Evolutionary conservation across 2,329 filamentous ascomycete genomes (phyloP), one percentile per base, ranked within the genome.

Genomic region (Penicillium palitans): DNA sequence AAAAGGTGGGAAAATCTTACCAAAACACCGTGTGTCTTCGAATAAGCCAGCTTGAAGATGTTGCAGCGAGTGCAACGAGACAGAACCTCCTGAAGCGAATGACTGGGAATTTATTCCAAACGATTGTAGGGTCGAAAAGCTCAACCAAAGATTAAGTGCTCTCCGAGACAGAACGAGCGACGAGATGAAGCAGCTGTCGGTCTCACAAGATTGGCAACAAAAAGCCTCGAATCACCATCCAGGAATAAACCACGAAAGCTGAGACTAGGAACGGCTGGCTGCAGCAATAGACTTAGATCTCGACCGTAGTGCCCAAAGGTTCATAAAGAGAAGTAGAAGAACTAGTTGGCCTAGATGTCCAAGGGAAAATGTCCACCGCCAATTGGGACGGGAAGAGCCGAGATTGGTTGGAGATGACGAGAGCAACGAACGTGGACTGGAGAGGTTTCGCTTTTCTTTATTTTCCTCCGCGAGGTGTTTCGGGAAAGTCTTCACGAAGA

Each of bases 31-130:
- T 78, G 71, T 64, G 70, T 74, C 70, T 76, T 77, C 72, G 76
- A 78, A 70, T 77, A 78, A 75, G 78, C 78, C 77, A 80, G 77
- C 66, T 77, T 80, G 78, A 79, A 76, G 74, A 73, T 78, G 74
- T 77, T 77, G 75, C 73, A 75, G 68, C 64, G 63, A 70, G 67
- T 75, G 76, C 74, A 78, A 77, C 74, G 60, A 70, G 69, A 73
- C 67, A 71, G 70, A 67, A 73, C 66, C 70, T 69, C 69, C 66
- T 72, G 68, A 70, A 80, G 78, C 78, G 78, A 80, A 73, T 75
- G 78, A 76, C 76, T 74, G 74, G 66, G 72, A 76, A 72, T 74
- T 71, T 72, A 74, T 73, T 65, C 59, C 61, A 72, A 75, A 73
- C 70, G 71, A 76, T 68, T 66, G 71, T 66, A 72, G 66, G 68